Evolutionary conservation across 306 rosid species (phyloP).

Genomic region (Trifolium pratense): DNA sequence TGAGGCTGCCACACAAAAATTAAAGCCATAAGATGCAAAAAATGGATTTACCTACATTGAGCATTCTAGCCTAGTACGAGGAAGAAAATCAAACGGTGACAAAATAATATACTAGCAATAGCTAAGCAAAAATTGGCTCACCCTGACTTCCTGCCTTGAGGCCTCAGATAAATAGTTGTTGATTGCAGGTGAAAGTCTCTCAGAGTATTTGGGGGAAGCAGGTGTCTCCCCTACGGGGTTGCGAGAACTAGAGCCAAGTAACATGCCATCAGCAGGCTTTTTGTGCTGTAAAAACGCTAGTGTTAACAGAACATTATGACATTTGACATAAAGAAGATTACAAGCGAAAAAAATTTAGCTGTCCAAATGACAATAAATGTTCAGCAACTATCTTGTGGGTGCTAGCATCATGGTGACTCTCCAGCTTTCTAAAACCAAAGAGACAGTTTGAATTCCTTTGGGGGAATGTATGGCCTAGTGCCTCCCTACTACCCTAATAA

Average conservation of each 20-base stretch:
- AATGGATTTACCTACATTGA: constrained; percentile 22
- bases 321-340: constrained; percentile 3
- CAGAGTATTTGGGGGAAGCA: constrained; percentile 94
- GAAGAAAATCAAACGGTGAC: constrained; percentile 26
- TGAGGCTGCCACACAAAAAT: constrained; percentile 74
- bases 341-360: constrained; percentile 2
- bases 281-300: constrained; percentile 76
- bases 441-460: neutral
- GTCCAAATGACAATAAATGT: too few species aligned
- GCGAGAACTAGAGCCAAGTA: constrained; percentile 93
- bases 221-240: constrained; percentile 87
- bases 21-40: constrained; percentile 38
- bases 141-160: constrained; percentile 97
- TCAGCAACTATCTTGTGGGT: too few species aligned
- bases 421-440: constrained; percentile 3
- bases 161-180: constrained; percentile 97
- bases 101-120: constrained; percentile 3
- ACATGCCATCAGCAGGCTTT: constrained; percentile 91
- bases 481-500: neutral
- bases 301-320: constrained; percentile 34
- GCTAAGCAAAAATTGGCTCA: constrained; percentile 54
- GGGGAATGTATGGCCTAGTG: neutral
- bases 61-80: constrained; percentile 21
- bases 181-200: constrained; percentile 93
- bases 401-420: neutral